Conservation (phyloP, 352 stramenopile species). For the Hyaloperonospora brassicae region DNA sequence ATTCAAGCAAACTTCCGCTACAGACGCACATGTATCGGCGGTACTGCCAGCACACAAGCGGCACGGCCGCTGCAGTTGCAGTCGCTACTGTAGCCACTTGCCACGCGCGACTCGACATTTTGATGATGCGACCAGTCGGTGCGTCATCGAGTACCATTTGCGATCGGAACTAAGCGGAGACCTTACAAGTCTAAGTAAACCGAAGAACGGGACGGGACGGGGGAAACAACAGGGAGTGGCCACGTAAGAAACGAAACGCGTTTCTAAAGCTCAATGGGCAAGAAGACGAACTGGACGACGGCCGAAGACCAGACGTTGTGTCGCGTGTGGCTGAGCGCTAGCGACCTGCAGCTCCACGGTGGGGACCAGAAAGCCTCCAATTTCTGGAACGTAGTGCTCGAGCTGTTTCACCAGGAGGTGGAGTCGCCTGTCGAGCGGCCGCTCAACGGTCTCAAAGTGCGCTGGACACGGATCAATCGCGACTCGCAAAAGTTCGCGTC, state of each 20-base stretch:
- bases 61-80: constrained; percentile 19
- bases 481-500: constrained; percentile 67
- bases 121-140: neutral
- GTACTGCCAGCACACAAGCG: constrained; percentile 36
- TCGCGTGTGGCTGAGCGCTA: constrained; percentile 57
- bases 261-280: constrained; percentile 68
- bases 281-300: constrained; percentile 73
- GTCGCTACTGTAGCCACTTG: constrained; percentile 10
- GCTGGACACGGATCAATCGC: constrained; percentile 73
- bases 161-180: neutral
- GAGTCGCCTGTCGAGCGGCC: constrained; percentile 49
- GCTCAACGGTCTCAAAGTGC: constrained; percentile 70
- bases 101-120: constrained; percentile 21
- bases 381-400: constrained; percentile 59
- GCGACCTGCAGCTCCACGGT: constrained; percentile 34
- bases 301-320: constrained; percentile 61
- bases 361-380: constrained; percentile 43
- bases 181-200: too few relatives aligned
- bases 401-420: constrained; percentile 62
- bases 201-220: too few relatives aligned
- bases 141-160: neutral
- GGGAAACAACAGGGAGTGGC: too few relatives aligned
- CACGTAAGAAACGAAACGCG: constrained; percentile 17
- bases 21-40: constrained; percentile 19
- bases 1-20: too few relatives aligned